These are phyloP conservation scores for Cymodocea nodosa DNA, from an alignment of 116 monocot species.

Conservation along the genomic window DNA sequence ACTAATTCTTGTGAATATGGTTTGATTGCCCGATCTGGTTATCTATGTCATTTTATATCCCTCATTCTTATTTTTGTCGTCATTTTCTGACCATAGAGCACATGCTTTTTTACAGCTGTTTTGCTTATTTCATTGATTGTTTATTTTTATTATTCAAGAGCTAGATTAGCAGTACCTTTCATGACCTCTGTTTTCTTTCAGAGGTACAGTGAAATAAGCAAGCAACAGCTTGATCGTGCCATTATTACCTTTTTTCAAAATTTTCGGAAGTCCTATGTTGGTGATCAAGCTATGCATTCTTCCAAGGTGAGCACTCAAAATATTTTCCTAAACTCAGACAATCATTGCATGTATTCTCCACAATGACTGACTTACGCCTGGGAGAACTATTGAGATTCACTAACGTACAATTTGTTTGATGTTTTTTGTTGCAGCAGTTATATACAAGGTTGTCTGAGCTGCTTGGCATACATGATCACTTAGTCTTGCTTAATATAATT, in stretches of 20 bases:
- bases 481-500: slow-evolving; percentile 87
- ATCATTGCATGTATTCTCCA: neutral
- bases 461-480: slow-evolving; percentile 90
- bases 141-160: too few relatives aligned
- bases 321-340: neutral
- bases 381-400: too few relatives aligned
- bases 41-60: too few relatives aligned
- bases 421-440: slow-evolving; percentile 57
- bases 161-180: too few relatives aligned
- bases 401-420: neutral
- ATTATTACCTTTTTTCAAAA: slow-evolving; percentile 88
- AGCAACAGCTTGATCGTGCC: slow-evolving; percentile 93
- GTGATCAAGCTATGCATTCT: slow-evolving; percentile 96
- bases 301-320: slow-evolving; percentile 52
- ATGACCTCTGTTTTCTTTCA: slow-evolving; percentile 11
- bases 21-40: too few relatives aligned
- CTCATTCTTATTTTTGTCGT: too few relatives aligned
- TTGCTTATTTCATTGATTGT: too few relatives aligned
- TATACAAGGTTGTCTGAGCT: slow-evolving; percentile 89
- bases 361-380: neutral
- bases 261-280: slow-evolving; percentile 96
- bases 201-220: slow-evolving; percentile 86
- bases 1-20: too few relatives aligned
- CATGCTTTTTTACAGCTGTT: too few relatives aligned
- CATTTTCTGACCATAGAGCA: too few relatives aligned